Conservation (phyloP, 1,139 yeast genomes). For the Blastobotrys raffinosifermentans region DNA sequence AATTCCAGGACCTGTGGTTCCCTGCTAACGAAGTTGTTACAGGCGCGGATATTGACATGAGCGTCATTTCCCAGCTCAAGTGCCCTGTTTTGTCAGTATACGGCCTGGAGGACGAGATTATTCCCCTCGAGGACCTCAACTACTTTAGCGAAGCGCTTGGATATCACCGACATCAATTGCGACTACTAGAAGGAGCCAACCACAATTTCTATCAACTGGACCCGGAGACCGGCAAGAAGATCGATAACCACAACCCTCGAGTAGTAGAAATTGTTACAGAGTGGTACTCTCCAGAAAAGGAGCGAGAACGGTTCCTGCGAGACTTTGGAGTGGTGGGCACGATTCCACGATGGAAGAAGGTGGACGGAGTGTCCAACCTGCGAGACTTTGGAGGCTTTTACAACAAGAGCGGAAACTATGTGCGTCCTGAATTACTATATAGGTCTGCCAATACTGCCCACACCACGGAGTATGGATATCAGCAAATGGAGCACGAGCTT, state of each 20-base stretch:
- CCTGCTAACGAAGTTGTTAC: slow-evolving; percentile 50
- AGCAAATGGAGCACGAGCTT: slow-evolving; percentile 36
- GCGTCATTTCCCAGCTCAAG: slow-evolving; percentile 40
- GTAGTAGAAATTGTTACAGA: slow-evolving; percentile 50
- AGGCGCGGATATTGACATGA: slow-evolving; percentile 48
- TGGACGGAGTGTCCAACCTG: slow-evolving; percentile 67
- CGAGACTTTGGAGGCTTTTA: slow-evolving; percentile 81
- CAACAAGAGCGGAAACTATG: slow-evolving; percentile 32
- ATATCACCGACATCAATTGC: slow-evolving; percentile 48
- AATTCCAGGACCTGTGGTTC: slow-evolving; percentile 37
- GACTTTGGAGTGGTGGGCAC: slow-evolving; percentile 37
- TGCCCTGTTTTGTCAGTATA: slow-evolving; percentile 55
- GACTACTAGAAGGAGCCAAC: slow-evolving; percentile 62
- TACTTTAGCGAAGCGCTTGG: slow-evolving; percentile 52
- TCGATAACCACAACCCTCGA: slow-evolving; percentile 48
- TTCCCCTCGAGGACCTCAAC: slow-evolving; percentile 61
- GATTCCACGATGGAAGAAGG: slow-evolving; percentile 50
- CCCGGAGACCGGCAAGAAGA: slow-evolving; percentile 33
- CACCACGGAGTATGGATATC: slow-evolving; percentile 42
- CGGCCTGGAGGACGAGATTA: slow-evolving; percentile 60
- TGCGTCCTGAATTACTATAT: slow-evolving; percentile 51
- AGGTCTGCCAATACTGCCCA: slow-evolving; percentile 59
- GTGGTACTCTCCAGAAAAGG: slow-evolving; percentile 47
- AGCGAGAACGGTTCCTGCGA: slow-evolving; percentile 47
- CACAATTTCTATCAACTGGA: slow-evolving; percentile 66